Evolutionary conservation across 2,329 filamentous ascomycete species (phyloP).

Genomic region (Cordyceps cateniannulata): DNA sequence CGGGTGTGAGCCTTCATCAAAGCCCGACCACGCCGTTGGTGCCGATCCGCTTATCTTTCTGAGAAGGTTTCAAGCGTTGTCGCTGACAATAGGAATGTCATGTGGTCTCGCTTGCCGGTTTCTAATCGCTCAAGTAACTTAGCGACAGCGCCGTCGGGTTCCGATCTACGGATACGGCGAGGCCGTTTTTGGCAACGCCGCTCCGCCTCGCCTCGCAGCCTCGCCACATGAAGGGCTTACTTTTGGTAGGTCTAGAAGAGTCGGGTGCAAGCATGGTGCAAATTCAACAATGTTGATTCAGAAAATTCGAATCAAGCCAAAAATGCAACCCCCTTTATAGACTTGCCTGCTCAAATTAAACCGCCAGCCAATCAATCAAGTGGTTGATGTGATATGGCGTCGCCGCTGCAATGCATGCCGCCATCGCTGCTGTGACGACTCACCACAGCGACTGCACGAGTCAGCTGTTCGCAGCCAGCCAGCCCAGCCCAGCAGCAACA

Average conservation of each 20-base stretch:
- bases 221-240: not conserved
- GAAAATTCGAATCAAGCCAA: too few species aligned
- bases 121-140: too few species aligned
- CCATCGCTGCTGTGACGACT: not conserved
- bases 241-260: too few species aligned
- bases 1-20: too few species aligned
- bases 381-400: not conserved
- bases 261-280: too few species aligned
- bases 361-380: not conserved
- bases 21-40: too few species aligned
- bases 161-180: conserved; percentile 12
- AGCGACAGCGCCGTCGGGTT: not conserved
- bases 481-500: too few species aligned
- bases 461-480: conserved; percentile 7
- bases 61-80: too few species aligned
- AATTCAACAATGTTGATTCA: not conserved
- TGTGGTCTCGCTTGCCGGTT: too few species aligned
- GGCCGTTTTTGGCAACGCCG: conserved; percentile 10
- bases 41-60: too few species aligned
- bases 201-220: not conserved
- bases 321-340: not conserved
- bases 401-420: not conserved
- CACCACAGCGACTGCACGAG: not conserved
- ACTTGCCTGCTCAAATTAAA: not conserved
- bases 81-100: too few species aligned